Evolutionary conservation across 2,329 filamentous ascomycete species (phyloP).

Genomic region (Aschersonia sp.): DNA sequence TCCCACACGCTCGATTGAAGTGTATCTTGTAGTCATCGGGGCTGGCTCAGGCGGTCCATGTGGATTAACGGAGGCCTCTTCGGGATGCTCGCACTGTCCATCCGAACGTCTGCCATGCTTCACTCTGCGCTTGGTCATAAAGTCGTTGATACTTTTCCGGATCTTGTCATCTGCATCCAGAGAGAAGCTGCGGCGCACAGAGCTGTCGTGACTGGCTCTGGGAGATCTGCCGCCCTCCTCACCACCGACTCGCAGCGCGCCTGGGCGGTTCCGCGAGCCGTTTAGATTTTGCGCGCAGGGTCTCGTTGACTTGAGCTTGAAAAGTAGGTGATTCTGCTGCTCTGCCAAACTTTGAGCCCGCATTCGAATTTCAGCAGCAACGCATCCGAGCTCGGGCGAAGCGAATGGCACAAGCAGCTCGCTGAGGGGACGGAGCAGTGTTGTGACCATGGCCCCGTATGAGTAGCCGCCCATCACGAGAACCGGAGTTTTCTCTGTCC

Average conservation of each 20-base stretch:
- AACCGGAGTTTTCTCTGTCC: conserved; percentile 11
- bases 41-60: no score
- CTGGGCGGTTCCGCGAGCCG: conserved; percentile 9
- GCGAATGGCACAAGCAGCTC: conserved; percentile 46
- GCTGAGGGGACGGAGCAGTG: conserved; percentile 49
- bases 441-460: conserved; percentile 74
- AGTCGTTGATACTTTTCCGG: conserved; percentile 30
- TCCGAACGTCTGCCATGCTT: conserved; percentile 1
- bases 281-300: conserved; percentile 13
- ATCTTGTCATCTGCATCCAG: conserved; percentile 32
- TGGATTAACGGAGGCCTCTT: no score
- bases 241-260: conserved; percentile 34
- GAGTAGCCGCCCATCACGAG: conserved; percentile 70
- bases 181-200: conserved; percentile 19
- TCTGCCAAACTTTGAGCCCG: conserved; percentile 54
- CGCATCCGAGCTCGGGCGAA: conserved; percentile 33
- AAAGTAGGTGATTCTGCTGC: conserved; percentile 38
- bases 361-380: conserved; percentile 53
- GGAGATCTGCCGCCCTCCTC: conserved; percentile 25
- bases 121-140: conserved; percentile 25
- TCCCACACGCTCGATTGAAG: not conserved
- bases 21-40: no score
- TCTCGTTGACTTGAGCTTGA: conserved; percentile 13
- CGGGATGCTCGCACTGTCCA: not conserved
- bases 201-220: conserved; percentile 23